Conservation (phyloP, 257 asterid genomes). For the Salvia hispanica region DNA sequence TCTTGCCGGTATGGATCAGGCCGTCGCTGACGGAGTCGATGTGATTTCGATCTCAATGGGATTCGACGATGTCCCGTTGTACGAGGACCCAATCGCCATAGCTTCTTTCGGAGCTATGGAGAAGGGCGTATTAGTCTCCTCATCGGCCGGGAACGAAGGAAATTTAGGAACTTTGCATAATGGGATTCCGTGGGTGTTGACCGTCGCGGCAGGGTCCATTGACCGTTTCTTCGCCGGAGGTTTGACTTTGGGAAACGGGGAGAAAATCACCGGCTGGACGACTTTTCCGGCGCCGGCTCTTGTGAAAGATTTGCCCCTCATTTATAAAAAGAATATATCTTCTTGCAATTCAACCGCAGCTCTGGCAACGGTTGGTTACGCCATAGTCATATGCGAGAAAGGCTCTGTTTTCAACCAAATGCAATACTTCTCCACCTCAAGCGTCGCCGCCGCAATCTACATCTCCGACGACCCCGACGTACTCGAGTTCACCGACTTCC, state of each 20-base stretch:
- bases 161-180: constrained; percentile 34
- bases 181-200: constrained; percentile 51
- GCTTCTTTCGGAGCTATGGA: constrained; percentile 55
- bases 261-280: constrained; percentile 35
- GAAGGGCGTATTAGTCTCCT: constrained; percentile 46
- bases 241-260: constrained; percentile 39
- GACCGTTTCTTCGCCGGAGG: constrained; percentile 40
- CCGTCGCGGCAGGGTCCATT: constrained; percentile 40
- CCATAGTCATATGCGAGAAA: constrained; percentile 35
- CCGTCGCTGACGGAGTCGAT: constrained; percentile 42
- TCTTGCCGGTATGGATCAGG: constrained; percentile 59
- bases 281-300: constrained; percentile 42
- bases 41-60: constrained; percentile 43
- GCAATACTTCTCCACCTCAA: constrained; percentile 23
- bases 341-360: constrained; percentile 33
- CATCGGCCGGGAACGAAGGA: constrained; percentile 39
- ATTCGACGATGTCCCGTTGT: constrained; percentile 29
- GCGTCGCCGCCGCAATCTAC: constrained; percentile 35
- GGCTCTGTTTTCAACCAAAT: constrained; percentile 25
- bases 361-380: constrained; percentile 5
- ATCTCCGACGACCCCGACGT: constrained; percentile 25
- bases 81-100: constrained; percentile 43
- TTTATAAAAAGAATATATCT: constrained; percentile 39
- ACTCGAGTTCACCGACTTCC: constrained; percentile 24
- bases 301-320: constrained; percentile 29